Evolutionary conservation across 2,329 filamentous ascomycete genomes (phyloP).

Genomic region (Cladophialophora yegresii): DNA sequence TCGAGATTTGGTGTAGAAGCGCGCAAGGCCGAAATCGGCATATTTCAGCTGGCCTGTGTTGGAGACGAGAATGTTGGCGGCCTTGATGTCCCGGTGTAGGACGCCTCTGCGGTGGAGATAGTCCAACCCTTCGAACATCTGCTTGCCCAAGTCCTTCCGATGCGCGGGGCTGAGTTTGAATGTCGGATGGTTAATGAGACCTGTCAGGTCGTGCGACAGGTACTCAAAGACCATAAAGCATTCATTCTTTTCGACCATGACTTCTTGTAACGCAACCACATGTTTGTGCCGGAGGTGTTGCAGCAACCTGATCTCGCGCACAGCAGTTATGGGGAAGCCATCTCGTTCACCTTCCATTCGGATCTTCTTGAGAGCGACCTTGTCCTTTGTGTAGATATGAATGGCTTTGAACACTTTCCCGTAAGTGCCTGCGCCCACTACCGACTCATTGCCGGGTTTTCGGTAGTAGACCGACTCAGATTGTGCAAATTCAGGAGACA

Average conservation of each 20-base stretch:
- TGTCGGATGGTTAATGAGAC: slow-evolving; percentile 88
- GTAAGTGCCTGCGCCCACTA: slow-evolving; percentile 92
- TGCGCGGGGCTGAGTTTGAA: slow-evolving; percentile 83
- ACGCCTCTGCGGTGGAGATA: slow-evolving; percentile 94
- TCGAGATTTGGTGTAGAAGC: slow-evolving; percentile 91
- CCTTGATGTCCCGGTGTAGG: slow-evolving; percentile 95
- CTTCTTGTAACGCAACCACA: slow-evolving; percentile 79
- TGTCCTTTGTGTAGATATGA: slow-evolving; percentile 82
- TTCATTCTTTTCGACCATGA: slow-evolving; percentile 98
- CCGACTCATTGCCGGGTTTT: slow-evolving; percentile 96
- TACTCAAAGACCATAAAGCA: slow-evolving; percentile 99
- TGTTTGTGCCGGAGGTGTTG: slow-evolving; percentile 81
- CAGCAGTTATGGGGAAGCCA: slow-evolving; percentile 86
- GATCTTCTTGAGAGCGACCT: slow-evolving; percentile 86
- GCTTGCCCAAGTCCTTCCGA: slow-evolving; percentile 88
- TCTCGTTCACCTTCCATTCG: slow-evolving; percentile 92
- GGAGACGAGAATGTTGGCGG: slow-evolving; percentile 93
- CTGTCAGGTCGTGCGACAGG: slow-evolving; percentile 91
- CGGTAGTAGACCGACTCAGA: slow-evolving; percentile 92
- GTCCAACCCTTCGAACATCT: slow-evolving; percentile 90
- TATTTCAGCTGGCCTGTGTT: slow-evolving; percentile 86
- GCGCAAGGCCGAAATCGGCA: slow-evolving; percentile 91
- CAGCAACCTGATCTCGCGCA: slow-evolving; percentile 88
- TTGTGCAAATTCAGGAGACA: slow-evolving; percentile 70
- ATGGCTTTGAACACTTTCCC: slow-evolving; percentile 94